A percentile compares a stretch with the other conserved stretches of the same genome.
These are phyloP conservation scores for Fusarium vanettenii DNA, from an alignment of 2,329 filamentous ascomycete genomes.

Conservation along the genomic window DNA sequence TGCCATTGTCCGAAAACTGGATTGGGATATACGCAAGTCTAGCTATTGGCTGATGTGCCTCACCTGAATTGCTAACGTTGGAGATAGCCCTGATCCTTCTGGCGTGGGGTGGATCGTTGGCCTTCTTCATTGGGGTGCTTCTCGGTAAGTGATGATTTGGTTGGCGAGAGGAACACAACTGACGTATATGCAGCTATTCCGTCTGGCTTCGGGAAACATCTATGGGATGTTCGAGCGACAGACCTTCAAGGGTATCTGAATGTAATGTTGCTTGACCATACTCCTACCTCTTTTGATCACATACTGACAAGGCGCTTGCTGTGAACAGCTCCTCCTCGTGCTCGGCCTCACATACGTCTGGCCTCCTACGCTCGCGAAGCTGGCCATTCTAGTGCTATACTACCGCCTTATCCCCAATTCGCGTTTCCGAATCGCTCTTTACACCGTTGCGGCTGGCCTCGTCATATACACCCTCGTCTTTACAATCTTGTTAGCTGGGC, in stretches of 20 bases:
- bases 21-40: constrained; percentile 5
- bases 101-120: not conserved
- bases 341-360: constrained; percentile 8
- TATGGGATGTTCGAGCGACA: not conserved
- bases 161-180: not conserved
- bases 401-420: not conserved
- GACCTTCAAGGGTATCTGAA: not conserved
- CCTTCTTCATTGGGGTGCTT: constrained; percentile 2
- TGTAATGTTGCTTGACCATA: not conserved
- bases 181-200: not conserved
- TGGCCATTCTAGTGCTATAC: constrained; percentile 6
- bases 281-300: not conserved
- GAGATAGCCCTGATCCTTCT: not conserved
- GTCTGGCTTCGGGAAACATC: constrained; percentile 5
- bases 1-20: not conserved
- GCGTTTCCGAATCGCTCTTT: not conserved
- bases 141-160: not conserved
- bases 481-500: not conserved
- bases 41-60: not conserved
- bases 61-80: not conserved
- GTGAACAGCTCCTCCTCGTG: not conserved
- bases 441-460: not conserved
- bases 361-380: constrained; percentile 10
- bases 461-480: constrained; percentile 7
- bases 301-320: not conserved